These are phyloP conservation scores for Rhododendron ovatum DNA, from an alignment of 148 eudicot species.

Conservation along the genomic window DNA sequence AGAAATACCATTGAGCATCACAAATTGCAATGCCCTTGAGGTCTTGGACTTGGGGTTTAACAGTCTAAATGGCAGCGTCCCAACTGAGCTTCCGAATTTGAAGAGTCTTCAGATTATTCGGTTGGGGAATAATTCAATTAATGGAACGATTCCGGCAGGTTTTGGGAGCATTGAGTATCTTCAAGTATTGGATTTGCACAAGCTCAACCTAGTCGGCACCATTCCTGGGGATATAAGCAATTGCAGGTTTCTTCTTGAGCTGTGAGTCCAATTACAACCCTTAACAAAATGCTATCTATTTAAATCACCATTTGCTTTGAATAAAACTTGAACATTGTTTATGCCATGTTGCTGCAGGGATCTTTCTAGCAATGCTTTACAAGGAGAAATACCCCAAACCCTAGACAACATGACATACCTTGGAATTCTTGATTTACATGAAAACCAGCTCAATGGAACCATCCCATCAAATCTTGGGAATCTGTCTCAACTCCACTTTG, in stretches of 20 bases:
- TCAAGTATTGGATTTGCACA: slow-evolving; percentile 72
- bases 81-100: slow-evolving; percentile 46
- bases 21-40: slow-evolving; percentile 54
- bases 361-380: slow-evolving; percentile 72
- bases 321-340: slow-evolving; percentile 14
- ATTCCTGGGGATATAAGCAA: slow-evolving; percentile 61
- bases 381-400: slow-evolving; percentile 75
- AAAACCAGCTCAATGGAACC: slow-evolving; percentile 57
- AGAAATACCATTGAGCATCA: slow-evolving; percentile 59
- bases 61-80: slow-evolving; percentile 62
- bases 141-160: slow-evolving; percentile 58
- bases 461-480: slow-evolving; percentile 67
- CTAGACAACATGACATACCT: slow-evolving; percentile 80
- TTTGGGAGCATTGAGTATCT: slow-evolving; percentile 72
- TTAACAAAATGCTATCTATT: not conserved
- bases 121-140: slow-evolving; percentile 62
- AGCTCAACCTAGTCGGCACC: slow-evolving; percentile 61
- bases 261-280: slow-evolving; percentile 54
- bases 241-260: slow-evolving; percentile 85
- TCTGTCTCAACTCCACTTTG: slow-evolving; percentile 41
- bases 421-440: slow-evolving; percentile 65
- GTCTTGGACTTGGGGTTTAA: slow-evolving; percentile 68
- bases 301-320: slow-evolving; percentile 8
- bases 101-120: slow-evolving; percentile 49
- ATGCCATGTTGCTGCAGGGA: slow-evolving; percentile 66